phyloP scores from a whole-genome alignment of 2,329 filamentous ascomycete species.

The Dothistroma pini region DNA sequence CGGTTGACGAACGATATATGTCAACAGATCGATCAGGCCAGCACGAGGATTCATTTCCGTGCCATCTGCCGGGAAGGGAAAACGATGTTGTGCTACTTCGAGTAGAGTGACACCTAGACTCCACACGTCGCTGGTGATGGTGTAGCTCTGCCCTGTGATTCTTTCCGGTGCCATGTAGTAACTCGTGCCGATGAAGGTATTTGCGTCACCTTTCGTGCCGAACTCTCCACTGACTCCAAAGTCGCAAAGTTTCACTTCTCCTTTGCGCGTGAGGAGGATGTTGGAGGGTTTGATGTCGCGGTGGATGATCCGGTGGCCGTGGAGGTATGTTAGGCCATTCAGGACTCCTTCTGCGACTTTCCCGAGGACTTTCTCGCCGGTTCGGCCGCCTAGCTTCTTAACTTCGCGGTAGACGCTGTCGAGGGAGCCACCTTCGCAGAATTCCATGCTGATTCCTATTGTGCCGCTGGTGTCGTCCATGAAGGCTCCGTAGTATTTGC shows the following conservation, averaged over 20 bases:
- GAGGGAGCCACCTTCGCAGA: conserved; percentile 92
- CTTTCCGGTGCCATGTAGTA: conserved; percentile 99
- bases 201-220: conserved; percentile 96
- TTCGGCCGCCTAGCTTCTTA: conserved; percentile 88
- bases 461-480: conserved; percentile 94
- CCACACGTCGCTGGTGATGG: conserved; percentile 98
- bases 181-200: conserved; percentile 97
- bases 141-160: conserved; percentile 96
- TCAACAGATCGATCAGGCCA: conserved; percentile 89
- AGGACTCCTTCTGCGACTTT: conserved; percentile 96
- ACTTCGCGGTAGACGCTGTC: conserved; percentile 98
- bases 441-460: conserved; percentile 99
- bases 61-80: conserved; percentile 95
- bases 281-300: conserved; percentile 99
- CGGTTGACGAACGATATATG: conserved; percentile 93
- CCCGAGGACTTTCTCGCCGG: conserved; percentile 93
- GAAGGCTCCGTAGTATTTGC: conserved; percentile 95
- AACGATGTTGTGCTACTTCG: conserved; percentile 98
- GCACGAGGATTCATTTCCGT: conserved; percentile 93
- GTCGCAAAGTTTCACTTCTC: conserved; percentile 96
- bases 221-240: conserved; percentile 98
- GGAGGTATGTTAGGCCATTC: conserved; percentile 88
- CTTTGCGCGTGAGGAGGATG: conserved; percentile 86
- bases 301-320: conserved; percentile 95
- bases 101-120: conserved; percentile 92